A percentile compares a stretch with the other conserved stretches of the same genome.
Conservation (phyloP, 805 yeast species). For the Yamadazyma phyllophila region DNA sequence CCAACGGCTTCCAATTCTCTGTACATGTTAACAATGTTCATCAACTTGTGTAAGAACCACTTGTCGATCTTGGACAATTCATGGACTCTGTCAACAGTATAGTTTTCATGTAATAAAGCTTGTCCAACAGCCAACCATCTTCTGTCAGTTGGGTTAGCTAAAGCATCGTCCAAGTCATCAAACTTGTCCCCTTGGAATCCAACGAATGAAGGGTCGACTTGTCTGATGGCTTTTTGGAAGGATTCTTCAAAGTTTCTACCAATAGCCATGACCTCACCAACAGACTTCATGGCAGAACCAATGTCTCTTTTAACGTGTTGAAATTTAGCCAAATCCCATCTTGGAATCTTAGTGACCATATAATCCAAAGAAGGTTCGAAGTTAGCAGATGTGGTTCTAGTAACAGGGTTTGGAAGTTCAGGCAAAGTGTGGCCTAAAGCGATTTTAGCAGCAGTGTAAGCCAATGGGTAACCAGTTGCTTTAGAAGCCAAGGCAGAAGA, state of each 20-base stretch:
- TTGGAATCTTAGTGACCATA: constrained; percentile 95
- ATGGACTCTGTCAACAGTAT: constrained; percentile 91
- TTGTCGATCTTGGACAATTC: constrained; percentile 86
- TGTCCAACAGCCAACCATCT: constrained; percentile 98
- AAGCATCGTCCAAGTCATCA: constrained; percentile 73
- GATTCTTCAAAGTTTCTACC: constrained; percentile 98
- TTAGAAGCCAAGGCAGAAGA: constrained; percentile 99
- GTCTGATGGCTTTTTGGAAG: constrained; percentile 95
- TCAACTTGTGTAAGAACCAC: constrained; percentile 92
- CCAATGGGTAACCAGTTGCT: constrained; percentile 98
- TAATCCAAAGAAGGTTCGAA: constrained; percentile 97
- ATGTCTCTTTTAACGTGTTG: constrained; percentile 91
- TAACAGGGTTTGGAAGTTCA: constrained; percentile 91
- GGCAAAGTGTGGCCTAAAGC: constrained; percentile 94
- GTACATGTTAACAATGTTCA: constrained; percentile 90
- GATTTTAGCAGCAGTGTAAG: constrained; percentile 96
- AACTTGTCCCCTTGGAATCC: constrained; percentile 88
- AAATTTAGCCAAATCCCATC: constrained; percentile 97
- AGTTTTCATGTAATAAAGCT: constrained; percentile 88
- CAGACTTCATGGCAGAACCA: constrained; percentile 97
- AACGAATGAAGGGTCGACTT: constrained; percentile 84
- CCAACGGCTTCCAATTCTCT: constrained; percentile 69
- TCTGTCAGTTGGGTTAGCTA: constrained; percentile 89
- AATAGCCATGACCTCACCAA: constrained; percentile 97
- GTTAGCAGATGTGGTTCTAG: constrained; percentile 91